Conservation (phyloP, 331 rosid genomes). For the Quercus tomentella region DNA sequence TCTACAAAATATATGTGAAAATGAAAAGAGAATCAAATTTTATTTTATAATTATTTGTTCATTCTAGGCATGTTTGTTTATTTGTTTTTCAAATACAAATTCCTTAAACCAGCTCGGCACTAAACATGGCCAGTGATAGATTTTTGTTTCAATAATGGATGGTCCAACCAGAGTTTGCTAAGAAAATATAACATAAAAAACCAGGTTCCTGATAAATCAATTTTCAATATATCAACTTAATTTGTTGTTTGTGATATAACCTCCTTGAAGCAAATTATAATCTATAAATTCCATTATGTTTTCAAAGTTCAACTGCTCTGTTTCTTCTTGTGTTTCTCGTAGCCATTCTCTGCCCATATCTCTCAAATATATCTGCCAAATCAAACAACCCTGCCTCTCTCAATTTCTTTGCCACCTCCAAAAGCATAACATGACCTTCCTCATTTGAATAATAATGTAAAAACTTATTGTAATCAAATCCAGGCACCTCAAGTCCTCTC, state of each 20-base stretch:
- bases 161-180: too few species aligned
- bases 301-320: slow-evolving; percentile 12
- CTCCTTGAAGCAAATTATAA: not conserved
- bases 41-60: too few species aligned
- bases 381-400: slow-evolving; percentile 79
- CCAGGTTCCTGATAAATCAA: too few species aligned
- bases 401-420: slow-evolving; percentile 64
- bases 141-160: too few species aligned
- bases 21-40: too few species aligned
- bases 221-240: too few species aligned
- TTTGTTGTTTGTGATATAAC: not conserved
- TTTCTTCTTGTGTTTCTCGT: slow-evolving; percentile 72
- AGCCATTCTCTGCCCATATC: slow-evolving; percentile 81
- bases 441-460: slow-evolving; percentile 71
- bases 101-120: too few species aligned
- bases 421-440: slow-evolving; percentile 73
- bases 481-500: slow-evolving; percentile 78
- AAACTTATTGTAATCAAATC: slow-evolving; percentile 75
- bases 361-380: slow-evolving; percentile 79
- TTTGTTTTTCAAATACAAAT: too few species aligned
- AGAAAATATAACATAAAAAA: too few species aligned
- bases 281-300: not conserved
- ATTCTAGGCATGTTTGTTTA: too few species aligned
- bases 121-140: too few species aligned
- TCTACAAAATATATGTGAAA: too few species aligned